These are phyloP conservation scores for Aaosphaeria pasadenensis DNA, from an alignment of 2,329 filamentous ascomycete species.

Conservation along the genomic window DNA sequence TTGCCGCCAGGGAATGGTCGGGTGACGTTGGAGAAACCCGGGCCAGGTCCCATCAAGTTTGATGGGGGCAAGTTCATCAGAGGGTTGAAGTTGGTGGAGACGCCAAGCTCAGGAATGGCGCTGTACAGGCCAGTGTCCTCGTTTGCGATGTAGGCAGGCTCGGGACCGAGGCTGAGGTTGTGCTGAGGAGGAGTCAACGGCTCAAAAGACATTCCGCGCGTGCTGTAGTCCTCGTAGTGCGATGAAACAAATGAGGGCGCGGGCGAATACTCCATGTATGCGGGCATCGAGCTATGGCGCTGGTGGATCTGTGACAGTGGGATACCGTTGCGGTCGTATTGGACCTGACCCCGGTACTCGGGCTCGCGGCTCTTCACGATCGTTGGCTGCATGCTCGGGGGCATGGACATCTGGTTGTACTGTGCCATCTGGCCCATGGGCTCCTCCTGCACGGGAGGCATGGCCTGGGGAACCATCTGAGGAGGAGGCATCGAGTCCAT, in stretches of 20 bases:
- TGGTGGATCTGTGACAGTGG: constrained; percentile 81
- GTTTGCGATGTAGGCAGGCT: constrained; percentile 96
- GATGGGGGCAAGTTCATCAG: constrained; percentile 90
- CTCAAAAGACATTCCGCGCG: constrained; percentile 92
- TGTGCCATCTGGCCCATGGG: constrained; percentile 61
- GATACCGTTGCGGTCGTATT: constrained; percentile 90
- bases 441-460: constrained; percentile 59
- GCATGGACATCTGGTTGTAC: constrained; percentile 72
- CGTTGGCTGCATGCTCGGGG: constrained; percentile 67
- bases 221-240: constrained; percentile 97
- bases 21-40: constrained; percentile 71
- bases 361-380: constrained; percentile 80
- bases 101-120: constrained; percentile 83
- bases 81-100: constrained; percentile 74
- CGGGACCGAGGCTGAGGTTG: constrained; percentile 72
- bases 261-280: constrained; percentile 96
- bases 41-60: constrained; percentile 73
- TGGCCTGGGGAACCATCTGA: constrained; percentile 67
- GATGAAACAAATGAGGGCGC: constrained; percentile 98
- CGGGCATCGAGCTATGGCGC: constrained; percentile 96
- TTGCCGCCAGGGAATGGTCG: constrained; percentile 69
- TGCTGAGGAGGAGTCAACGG: constrained; percentile 95
- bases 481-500: constrained; percentile 94
- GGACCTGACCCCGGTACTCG: constrained; percentile 69
- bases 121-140: constrained; percentile 97